Evolutionary conservation across 208 protist genomes (phyloP).

Genomic region (Wallacemonas sp.): DNA sequence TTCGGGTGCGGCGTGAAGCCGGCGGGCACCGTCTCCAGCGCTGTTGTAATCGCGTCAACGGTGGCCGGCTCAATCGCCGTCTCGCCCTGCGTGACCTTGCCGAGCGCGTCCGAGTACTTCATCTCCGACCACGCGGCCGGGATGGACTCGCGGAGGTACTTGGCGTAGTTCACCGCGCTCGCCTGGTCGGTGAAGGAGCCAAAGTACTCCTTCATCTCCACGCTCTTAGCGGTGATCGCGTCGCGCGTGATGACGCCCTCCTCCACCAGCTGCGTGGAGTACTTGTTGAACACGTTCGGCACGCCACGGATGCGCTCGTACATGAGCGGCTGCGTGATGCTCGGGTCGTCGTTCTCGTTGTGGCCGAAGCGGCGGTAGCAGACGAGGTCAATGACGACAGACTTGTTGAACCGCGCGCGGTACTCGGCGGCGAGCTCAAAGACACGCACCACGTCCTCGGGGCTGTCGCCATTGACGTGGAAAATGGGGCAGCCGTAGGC

Average conservation of each 20-base stretch:
- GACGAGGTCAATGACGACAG: slow-evolving; percentile 97
- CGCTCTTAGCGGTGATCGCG: slow-evolving; percentile 70
- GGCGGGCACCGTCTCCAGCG: slow-evolving; percentile 69
- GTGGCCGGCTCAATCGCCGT: slow-evolving; percentile 71
- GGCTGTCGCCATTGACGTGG: slow-evolving; percentile 98
- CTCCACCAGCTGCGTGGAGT: slow-evolving; percentile 78
- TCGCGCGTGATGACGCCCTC: slow-evolving; percentile 76
- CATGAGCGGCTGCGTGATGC: slow-evolving; percentile 98
- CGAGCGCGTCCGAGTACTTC: slow-evolving; percentile 80
- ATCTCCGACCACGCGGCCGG: slow-evolving; percentile 68
- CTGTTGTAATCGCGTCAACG: slow-evolving; percentile 56
- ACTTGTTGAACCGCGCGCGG: slow-evolving; percentile 92
- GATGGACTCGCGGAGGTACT: slow-evolving; percentile 80
- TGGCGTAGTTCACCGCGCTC: slow-evolving; percentile 75
- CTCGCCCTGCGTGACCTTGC: slow-evolving; percentile 50
- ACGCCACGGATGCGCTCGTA: slow-evolving; percentile 93
- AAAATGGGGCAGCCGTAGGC: slow-evolving; percentile 95
- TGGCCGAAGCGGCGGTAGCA: slow-evolving; percentile 97
- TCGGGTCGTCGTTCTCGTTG: slow-evolving; percentile 98
- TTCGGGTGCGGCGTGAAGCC: slow-evolving; percentile 86
- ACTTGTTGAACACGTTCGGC: slow-evolving; percentile 83
- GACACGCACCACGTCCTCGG: slow-evolving; percentile 93
- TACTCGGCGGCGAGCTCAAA: slow-evolving; percentile 94
- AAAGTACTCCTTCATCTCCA: slow-evolving; percentile 78
- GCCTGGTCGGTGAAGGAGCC: slow-evolving; percentile 70